Percentiles rank a stretch among this genome's conserved stretches.
phyloP scores from a whole-genome alignment of 768 basidiomycete species.

The Paxillus ammoniavirescens region DNA sequence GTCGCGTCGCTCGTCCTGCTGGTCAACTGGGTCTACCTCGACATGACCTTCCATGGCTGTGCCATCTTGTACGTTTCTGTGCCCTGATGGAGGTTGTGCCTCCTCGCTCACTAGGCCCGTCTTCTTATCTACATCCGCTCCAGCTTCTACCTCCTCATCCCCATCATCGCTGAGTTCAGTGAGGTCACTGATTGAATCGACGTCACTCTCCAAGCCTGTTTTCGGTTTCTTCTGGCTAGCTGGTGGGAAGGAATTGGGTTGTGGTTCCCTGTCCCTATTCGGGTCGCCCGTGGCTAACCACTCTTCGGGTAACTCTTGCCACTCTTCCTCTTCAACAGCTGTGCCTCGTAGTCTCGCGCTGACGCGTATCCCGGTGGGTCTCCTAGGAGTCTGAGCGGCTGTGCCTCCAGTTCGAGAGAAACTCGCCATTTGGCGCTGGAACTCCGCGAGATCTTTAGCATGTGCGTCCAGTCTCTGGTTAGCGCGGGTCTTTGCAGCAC shows the following conservation, averaged over 20 bases:
- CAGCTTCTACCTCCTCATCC: constrained; percentile 23
- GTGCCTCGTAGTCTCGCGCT: constrained; percentile 65
- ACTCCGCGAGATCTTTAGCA: constrained; percentile 64
- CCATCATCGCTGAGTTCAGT: constrained; percentile 65
- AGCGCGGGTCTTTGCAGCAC: constrained; percentile 70
- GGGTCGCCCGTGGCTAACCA: constrained; percentile 44
- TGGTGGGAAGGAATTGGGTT: constrained; percentile 4
- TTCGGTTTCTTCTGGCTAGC: constrained; percentile 26
- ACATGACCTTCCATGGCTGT: background rate
- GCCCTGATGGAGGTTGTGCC: background rate
- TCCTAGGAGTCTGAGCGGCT: constrained; percentile 23
- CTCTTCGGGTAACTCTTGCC: constrained; percentile 79
- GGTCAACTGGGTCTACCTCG: constrained; percentile 4
- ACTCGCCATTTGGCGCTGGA: constrained; percentile 45
- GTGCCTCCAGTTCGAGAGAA: constrained; percentile 11
- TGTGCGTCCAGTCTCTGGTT: constrained; percentile 68
- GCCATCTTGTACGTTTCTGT: background rate
- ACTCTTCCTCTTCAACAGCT: constrained; percentile 55
- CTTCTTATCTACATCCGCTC: background rate
- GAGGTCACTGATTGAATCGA: constrained; percentile 66
- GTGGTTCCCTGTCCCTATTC: constrained; percentile 9
- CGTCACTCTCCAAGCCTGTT: constrained; percentile 63
- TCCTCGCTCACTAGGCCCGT: constrained; percentile 2
- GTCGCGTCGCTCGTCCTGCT: background rate
- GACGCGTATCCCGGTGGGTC: constrained; percentile 54